Evolutionary conservation across 2,329 filamentous ascomycete genomes (phyloP), one percentile per base, ranked within the genome.

Genomic region (Trichoderma polysporum): DNA sequence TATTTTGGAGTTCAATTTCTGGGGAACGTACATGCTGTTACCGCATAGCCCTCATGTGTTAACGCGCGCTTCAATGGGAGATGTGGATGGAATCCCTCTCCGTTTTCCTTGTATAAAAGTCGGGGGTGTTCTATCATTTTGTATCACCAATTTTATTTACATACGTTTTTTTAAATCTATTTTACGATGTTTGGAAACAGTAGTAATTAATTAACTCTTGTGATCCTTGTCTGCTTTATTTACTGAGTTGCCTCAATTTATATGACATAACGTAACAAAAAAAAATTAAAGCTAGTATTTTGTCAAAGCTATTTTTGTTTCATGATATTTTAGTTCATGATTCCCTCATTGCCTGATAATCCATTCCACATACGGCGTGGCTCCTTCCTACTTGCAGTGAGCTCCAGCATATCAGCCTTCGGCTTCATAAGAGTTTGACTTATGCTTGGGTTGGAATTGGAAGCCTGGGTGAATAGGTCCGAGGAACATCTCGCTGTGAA

Each of bases 361-460:
- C 10, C n/a, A 15, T 41, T 8, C n/a, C n/a, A 13, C 4, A 27
- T 59, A 7, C n/a, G 19, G 17, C 17, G 17, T 19, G 39, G 33
- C 7, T 31, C 10, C 22, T 15, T 37, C 15, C 12, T 39, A 17
- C 4, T 22, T 25, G n/a, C 25, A 22, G 1, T 17, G 50, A 27
- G 27, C 17, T 45, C 49, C 4, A 29, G 22, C 31, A 64, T 39
- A 19, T 47, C 78, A 90, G 57, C 90, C 90, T 75, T 92, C 89
- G 1, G 89, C 90, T 78, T 93, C 92, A 57, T 97, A 97, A 62
- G 90, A 87, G 76, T 97, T 96, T 54, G 92, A 95, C 83, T 97
- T 98, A 83, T 99, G 95, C 84, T 99, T 99, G 3, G 95, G 95
- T 80, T 94, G 89, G 80, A 98, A 99, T 71, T 91, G 90, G 85